Evolutionary conservation across 2,329 filamentous ascomycete genomes (phyloP), one percentile per base, ranked within the genome.

Genomic region (Epichloe festucae): DNA sequence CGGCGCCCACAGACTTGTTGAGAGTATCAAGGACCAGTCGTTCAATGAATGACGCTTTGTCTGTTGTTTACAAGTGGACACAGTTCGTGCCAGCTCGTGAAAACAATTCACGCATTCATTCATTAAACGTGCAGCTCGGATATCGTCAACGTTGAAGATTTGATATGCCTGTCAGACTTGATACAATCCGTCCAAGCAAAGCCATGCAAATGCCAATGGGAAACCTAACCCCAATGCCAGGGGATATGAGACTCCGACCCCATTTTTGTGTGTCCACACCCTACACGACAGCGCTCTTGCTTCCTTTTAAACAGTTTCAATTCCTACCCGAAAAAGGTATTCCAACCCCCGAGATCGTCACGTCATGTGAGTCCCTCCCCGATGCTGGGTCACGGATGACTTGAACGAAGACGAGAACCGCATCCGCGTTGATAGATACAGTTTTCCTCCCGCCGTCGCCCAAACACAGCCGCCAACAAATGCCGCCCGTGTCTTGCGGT

Each of bases 81-180:
- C 27, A 11, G 27, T 1, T 31, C 27, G 8, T 10, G 8, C 27
- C 27, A 10, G 27, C 27, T 31, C 8, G 27, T 31, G 27, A 8
- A 5, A 1, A 42, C 40, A 23, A 42, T 23, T 42, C n/a, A 19
- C 31, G 23, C 42, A 11, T 27, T 14, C n/a, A 47, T 35, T 21
- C 49, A 47, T n/a, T 19, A 11, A 15, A 27, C 12, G 21, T n/a
- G 36, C 47, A 14, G 21, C 14, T 55, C 52, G 55, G 53, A 52
- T 54, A 51, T 62, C 59, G 58, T 69, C 58, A 68, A 67, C 65
- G 50, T 53, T 67, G 65, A 68, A 71, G 64, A 67, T 71, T 74
- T 74, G 70, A 73, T 75, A 74, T 70, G 72, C 73, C 69, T 67
- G 65, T 62, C 70, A 72, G 68, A 71, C 70, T 67, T 19, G n/a